Evolutionary conservation across 768 basidiomycete genomes (phyloP).

Genomic region (Suillus subaureus): DNA sequence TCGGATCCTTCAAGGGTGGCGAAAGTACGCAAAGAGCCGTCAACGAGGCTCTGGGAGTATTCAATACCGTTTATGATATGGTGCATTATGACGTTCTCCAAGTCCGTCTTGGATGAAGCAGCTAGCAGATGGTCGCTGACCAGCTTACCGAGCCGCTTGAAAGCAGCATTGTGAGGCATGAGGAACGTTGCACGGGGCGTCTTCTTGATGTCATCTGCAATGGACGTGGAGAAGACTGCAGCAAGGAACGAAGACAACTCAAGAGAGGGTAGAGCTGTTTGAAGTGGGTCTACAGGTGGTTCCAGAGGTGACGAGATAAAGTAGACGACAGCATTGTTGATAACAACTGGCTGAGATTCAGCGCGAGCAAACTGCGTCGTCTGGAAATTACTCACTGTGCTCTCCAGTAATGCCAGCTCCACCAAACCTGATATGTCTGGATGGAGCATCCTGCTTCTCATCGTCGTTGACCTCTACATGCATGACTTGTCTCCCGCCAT

Average conservation of each 20-base stretch:
- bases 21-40: constrained; percentile 72
- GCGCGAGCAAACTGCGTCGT: constrained; percentile 13
- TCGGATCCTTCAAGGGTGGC: constrained; percentile 86
- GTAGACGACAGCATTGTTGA: constrained; percentile 84
- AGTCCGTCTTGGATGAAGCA: constrained; percentile 73
- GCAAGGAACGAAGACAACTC: constrained; percentile 91
- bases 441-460: constrained; percentile 47
- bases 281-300: constrained; percentile 80
- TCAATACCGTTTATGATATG: constrained; percentile 78
- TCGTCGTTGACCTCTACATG: constrained; percentile 59
- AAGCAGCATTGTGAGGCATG: constrained; percentile 89
- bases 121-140: constrained; percentile 86
- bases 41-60: constrained; percentile 63
- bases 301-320: constrained; percentile 82
- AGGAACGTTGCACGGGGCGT: constrained; percentile 78
- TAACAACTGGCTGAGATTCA: constrained; percentile 50
- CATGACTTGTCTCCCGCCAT: constrained; percentile 70
- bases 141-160: constrained; percentile 79
- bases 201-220: constrained; percentile 68
- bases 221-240: constrained; percentile 81
- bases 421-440: constrained; percentile 73
- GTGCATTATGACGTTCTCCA: constrained; percentile 85
- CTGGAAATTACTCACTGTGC: constrained; percentile 53
- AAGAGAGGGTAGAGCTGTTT: constrained; percentile 79
- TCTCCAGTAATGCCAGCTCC: constrained; percentile 81